Evolutionary conservation across 202 grass and related monocot species (phyloP).

Genomic region (Carex sylvatica): DNA sequence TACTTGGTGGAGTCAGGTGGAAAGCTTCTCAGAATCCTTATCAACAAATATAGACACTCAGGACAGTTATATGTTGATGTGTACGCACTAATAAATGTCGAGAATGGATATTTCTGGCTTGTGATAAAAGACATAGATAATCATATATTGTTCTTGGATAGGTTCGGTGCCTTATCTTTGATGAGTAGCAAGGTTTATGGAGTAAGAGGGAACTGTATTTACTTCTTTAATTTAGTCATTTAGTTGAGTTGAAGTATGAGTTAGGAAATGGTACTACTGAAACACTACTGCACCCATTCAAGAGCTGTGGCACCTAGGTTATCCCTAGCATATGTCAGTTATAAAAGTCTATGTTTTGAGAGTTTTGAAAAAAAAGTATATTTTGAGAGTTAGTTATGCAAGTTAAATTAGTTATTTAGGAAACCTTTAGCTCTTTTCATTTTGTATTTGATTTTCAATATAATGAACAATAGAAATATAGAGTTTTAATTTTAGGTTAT

Average conservation of each 20-base stretch:
- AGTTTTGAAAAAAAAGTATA: too few species aligned
- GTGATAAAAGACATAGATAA: not conserved
- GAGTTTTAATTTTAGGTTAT: not conserved
- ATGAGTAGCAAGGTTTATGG: not conserved
- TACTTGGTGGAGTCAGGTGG: not conserved
- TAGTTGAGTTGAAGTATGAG: not conserved
- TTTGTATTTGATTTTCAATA: not conserved
- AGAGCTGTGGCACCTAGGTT: not conserved
- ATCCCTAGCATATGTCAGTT: not conserved
- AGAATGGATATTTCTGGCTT: not conserved
- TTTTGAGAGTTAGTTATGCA: not conserved
- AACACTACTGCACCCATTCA: not conserved
- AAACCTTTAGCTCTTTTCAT: not conserved
- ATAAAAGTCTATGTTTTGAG: not conserved
- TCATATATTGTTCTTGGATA: conserved; percentile 4
- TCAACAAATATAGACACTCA: not conserved
- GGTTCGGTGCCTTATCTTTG: not conserved
- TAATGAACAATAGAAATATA: not conserved
- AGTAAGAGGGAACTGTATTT: not conserved
- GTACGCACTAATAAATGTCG: not conserved
- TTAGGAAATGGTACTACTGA: not conserved
- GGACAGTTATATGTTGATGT: not conserved
- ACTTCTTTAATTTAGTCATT: conserved; percentile 6
- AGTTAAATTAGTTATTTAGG: not conserved
- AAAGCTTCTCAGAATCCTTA: not conserved